Percentiles rank a stretch among this genome's conserved stretches.
Conservation (phyloP, 2,329 filamentous ascomycete species). For the Talaromyces sp. region DNA sequence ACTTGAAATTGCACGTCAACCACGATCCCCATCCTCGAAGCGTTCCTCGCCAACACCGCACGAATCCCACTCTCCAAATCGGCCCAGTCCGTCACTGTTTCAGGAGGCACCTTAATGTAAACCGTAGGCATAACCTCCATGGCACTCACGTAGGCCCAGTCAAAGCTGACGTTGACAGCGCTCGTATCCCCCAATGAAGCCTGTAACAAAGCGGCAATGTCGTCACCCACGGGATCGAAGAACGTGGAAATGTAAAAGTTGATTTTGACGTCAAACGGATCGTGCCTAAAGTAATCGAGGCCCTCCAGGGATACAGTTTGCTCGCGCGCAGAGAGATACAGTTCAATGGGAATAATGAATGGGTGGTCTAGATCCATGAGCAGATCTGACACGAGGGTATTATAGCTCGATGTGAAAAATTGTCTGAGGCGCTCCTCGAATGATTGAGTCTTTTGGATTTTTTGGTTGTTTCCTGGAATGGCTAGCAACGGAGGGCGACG, state of each 20-base stretch:
- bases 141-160: neutral
- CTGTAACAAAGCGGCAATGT: neutral
- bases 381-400: neutral
- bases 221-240: neutral
- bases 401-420: neutral
- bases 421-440: neutral
- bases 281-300: neutral
- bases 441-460: neutral
- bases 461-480: neutral
- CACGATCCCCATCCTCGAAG: neutral
- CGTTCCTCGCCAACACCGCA: neutral
- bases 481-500: neutral
- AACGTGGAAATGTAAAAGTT: neutral
- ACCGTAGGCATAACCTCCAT: constrained; percentile 1
- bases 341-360: constrained; percentile 11
- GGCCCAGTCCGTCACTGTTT: constrained; percentile 11
- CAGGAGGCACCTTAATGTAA: neutral
- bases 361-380: neutral
- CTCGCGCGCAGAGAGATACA: neutral
- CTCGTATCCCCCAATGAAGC: neutral
- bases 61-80: constrained; percentile 2
- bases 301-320: neutral
- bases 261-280: neutral
- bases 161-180: neutral
- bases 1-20: constrained; percentile 11